phyloP scores from a whole-genome alignment of 805 yeast species.

The Pichia heedii region DNA sequence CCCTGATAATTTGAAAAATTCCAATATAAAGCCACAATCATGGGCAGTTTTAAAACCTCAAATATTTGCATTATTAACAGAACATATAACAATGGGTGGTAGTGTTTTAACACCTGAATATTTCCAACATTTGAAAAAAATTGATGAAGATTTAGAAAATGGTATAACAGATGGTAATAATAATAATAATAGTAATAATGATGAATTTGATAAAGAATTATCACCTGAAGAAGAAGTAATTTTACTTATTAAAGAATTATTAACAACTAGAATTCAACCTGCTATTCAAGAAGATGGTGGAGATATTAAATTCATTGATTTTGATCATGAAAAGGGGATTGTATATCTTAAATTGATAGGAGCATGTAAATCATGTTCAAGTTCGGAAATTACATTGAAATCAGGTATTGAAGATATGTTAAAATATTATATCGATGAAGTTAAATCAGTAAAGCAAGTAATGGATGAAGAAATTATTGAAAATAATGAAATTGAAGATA shows the following conservation, averaged over 20 bases:
- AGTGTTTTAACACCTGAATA: constrained; percentile 41
- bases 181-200: constrained; percentile 16
- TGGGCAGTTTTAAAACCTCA: constrained; percentile 63
- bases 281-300: constrained; percentile 99
- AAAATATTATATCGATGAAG: constrained; percentile 94
- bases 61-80: constrained; percentile 50
- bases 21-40: constrained; percentile 13
- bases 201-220: constrained; percentile 50
- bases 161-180: constrained; percentile 24
- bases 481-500: neutral
- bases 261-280: constrained; percentile 92
- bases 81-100: constrained; percentile 44
- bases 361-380: constrained; percentile 90
- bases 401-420: constrained; percentile 97
- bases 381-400: constrained; percentile 85
- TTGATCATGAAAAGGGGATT: constrained; percentile 76
- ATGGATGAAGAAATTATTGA: constrained; percentile 53
- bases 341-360: constrained; percentile 88
- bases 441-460: constrained; percentile 79
- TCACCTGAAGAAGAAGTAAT: constrained; percentile 51
- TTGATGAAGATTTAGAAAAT: constrained; percentile 14
- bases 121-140: constrained; percentile 27
- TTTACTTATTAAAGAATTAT: constrained; percentile 82
- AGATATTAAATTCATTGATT: constrained; percentile 81
- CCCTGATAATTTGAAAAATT: constrained; percentile 23